Evolutionary conservation across 768 basidiomycete genomes (phyloP).

Genomic region (Serendipita sp.): DNA sequence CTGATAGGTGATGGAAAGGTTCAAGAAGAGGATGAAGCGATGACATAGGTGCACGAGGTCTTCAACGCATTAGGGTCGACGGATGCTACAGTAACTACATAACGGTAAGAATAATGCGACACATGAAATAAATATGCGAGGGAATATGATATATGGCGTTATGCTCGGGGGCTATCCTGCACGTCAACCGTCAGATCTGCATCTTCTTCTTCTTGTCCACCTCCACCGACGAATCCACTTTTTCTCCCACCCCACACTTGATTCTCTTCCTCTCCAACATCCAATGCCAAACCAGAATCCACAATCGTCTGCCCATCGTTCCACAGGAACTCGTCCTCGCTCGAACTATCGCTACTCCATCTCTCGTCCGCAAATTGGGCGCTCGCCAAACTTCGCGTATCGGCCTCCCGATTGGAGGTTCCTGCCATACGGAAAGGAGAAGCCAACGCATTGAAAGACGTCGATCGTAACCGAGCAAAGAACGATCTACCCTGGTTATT

Average conservation of each 20-base stretch:
- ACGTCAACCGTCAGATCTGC: not conserved
- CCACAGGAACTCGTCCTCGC: slow-evolving; percentile 9
- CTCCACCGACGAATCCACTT: not conserved
- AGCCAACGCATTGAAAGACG: slow-evolving; percentile 30
- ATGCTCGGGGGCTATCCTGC: not conserved
- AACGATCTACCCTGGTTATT: slow-evolving; percentile 16
- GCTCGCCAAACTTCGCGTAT: slow-evolving; percentile 17
- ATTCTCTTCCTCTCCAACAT: not conserved
- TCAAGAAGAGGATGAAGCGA: slow-evolving; percentile 75
- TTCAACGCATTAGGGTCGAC: not conserved
- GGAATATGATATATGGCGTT: not conserved
- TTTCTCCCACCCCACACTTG: not conserved
- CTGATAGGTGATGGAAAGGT: slow-evolving; percentile 78
- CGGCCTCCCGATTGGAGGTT: slow-evolving; percentile 9
- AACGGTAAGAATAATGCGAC: not conserved
- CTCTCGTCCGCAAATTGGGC: slow-evolving; percentile 14
- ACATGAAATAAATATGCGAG: not conserved
- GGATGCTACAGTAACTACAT: not conserved
- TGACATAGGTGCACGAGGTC: not conserved
- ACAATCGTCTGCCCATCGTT: not conserved
- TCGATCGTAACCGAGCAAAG: slow-evolving; percentile 29
- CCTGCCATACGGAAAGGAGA: slow-evolving; percentile 22
- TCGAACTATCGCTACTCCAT: slow-evolving; percentile 48
- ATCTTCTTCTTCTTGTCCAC: not conserved
- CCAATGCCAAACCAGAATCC: not conserved